Conservation (phyloP, 805 yeast species). For the Candida boidinii region DNA sequence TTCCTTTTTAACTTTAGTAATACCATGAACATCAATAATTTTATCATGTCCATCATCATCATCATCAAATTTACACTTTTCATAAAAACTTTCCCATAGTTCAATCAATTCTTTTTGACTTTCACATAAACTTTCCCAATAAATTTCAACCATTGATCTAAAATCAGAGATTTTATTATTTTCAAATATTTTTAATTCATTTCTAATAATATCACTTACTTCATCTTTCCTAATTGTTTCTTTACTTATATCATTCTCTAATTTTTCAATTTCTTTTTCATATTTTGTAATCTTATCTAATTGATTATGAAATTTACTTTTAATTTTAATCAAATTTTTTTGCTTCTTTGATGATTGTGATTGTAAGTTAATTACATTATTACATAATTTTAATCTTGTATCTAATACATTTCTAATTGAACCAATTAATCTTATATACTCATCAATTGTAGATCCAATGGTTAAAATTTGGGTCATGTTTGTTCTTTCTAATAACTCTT, state of each 20-base stretch:
- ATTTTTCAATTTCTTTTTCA: constrained; percentile 48
- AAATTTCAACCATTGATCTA: constrained; percentile 82
- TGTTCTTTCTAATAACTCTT: constrained; percentile 67
- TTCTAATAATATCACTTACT: constrained; percentile 56
- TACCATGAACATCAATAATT: no score
- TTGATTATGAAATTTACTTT: constrained; percentile 36
- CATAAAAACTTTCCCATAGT: constrained; percentile 84
- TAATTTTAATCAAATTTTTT: constrained; percentile 33
- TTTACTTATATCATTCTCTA: constrained; percentile 43
- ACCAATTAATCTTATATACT: constrained; percentile 68
- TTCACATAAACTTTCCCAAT: constrained; percentile 83
- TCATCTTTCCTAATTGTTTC: constrained; percentile 55
- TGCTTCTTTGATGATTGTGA: constrained; percentile 36
- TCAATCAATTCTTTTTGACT: constrained; percentile 88
- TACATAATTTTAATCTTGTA: constrained; percentile 55
- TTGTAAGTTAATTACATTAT: constrained; percentile 36
- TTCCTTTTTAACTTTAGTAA: no score
- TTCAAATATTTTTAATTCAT: constrained; percentile 64
- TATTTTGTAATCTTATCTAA: constrained; percentile 53
- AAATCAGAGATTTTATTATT: constrained; percentile 73
- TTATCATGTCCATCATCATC: neutral
- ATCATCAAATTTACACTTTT: constrained; percentile 28
- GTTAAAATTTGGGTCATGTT: constrained; percentile 82
- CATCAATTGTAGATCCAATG: constrained; percentile 80
- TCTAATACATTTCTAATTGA: constrained; percentile 68